Evolutionary conservation across 164 flowering plant species (phyloP), one percentile per base, ranked within the genome.

Genomic region (Saururus chinensis): DNA sequence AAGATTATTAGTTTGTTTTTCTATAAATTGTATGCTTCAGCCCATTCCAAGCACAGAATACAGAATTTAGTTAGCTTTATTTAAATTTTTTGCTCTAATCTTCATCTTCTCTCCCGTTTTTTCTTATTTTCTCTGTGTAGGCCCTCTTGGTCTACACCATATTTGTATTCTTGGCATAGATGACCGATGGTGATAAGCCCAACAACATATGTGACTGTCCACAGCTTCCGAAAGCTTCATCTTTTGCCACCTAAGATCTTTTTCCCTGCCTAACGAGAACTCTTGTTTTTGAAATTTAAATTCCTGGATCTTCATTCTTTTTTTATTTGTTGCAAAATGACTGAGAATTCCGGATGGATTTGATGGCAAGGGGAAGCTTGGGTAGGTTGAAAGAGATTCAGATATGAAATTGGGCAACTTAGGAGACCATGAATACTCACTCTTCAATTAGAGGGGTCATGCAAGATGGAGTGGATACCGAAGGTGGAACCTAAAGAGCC

Each of bases 151-250:
- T n/a, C n/a, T n/a, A n/a, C n/a, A n/a, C n/a, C n/a, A n/a, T 69
- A 24, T 52, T 62, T 13, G 35, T 30, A 51, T 56, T 66, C 37
- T 60, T 70, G 0, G 64, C 54, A 1, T 30, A 23, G 14, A 42
- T 19, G 49, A 4, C 11, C 59, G 63, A 25, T 12, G 19, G 63
- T 11, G 73, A 63, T 14, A 80, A 72, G 35, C 80, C 80, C 64
- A 84, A 76, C 61, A 84, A 78, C 7, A 85, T 77, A 66, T 78
- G 79, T 0, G 85, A 40, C 69, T 59, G 19, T 81, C 82, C 79
- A 71, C 73, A 17, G 51, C 49, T 59, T 35, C 30, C 55, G 56
- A 62, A 16, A 19, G 20, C 41, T 51, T 30, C 56, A 62, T 35
- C 41, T 16, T 52, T 21, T 51, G 35, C 35, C 45, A 35, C 48